phyloP scores from a whole-genome alignment of 352 stramenopile genomes.

The Phytophthora foliorum region DNA sequence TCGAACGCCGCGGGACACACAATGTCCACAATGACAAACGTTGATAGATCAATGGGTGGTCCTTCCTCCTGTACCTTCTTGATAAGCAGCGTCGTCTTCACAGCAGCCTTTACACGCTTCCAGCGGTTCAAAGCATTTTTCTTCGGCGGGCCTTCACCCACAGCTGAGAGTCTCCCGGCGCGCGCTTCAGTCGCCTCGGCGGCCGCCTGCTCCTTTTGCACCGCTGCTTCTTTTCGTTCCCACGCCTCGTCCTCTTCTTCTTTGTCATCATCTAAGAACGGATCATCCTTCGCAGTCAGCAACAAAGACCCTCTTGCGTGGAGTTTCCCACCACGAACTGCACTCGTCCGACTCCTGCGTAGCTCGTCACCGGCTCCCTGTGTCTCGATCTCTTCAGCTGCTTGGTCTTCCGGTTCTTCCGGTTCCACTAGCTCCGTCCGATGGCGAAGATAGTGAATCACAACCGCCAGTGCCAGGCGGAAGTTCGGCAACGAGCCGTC shows the following conservation, averaged over 20 bases:
- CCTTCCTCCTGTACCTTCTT: conserved; percentile 68
- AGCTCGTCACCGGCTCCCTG: conserved; percentile 21
- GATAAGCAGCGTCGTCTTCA: conserved; percentile 69
- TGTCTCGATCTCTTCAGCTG: conserved; percentile 8
- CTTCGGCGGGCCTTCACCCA: conserved; percentile 20
- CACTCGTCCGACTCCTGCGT: conserved; percentile 34
- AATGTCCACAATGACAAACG: conserved; percentile 80
- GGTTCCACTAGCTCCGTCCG: conserved; percentile 56
- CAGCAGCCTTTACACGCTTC: conserved; percentile 60
- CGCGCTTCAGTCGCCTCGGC: conserved; percentile 29
- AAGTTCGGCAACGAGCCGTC: conserved; percentile 83
- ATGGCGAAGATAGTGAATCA: conserved; percentile 85
- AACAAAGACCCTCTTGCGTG: conserved; percentile 44
- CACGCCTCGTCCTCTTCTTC: conserved; percentile 65
- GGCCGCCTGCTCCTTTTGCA: conserved; percentile 36
- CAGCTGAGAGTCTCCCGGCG: conserved; percentile 16
- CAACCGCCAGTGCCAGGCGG: conserved; percentile 74
- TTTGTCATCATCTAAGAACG: conserved; percentile 64
- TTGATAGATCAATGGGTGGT: conserved; percentile 72
- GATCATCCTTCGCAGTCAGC: conserved; percentile 60
- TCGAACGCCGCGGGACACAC: conserved; percentile 83
- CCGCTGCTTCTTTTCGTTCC: conserved; percentile 43
- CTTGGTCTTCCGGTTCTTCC: conserved; percentile 20
- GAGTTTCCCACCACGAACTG: conserved; percentile 18
- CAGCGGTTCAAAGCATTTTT: conserved; percentile 51